These are phyloP conservation scores for Eimeria maxima DNA, from an alignment of 169 alveolate species.

Conservation along the genomic window DNA sequence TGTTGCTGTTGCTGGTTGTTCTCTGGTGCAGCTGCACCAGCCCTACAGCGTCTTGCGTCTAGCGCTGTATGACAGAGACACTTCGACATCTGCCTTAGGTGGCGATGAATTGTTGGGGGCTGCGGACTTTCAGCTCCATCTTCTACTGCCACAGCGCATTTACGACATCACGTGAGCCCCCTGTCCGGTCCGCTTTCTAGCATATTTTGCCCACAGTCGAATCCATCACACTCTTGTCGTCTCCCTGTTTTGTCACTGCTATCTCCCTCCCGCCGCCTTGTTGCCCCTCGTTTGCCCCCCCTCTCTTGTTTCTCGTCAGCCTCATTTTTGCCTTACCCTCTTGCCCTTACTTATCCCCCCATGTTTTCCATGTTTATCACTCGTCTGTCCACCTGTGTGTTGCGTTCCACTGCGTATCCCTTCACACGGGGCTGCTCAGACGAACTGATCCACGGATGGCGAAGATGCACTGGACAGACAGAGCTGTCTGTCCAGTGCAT, in stretches of 20 bases:
- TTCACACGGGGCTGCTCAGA: neutral
- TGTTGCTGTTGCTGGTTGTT: neutral
- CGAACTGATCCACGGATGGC: too few species aligned
- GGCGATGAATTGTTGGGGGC: constrained; percentile 76
- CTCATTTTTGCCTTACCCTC: neutral
- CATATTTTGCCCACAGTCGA: neutral
- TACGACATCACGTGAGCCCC: constrained; percentile 69
- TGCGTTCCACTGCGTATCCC: neutral
- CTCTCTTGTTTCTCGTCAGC: neutral
- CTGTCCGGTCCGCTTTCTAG: neutral
- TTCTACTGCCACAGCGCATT: constrained; percentile 44
- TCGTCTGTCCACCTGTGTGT: neutral
- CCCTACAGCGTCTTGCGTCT: constrained; percentile 79
- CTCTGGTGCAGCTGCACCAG: constrained; percentile 61
- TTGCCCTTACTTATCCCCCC: too few species aligned
- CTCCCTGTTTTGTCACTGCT: neutral
- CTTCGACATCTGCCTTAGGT: constrained; percentile 33
- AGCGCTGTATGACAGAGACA: constrained; percentile 74
- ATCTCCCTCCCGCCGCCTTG: neutral
- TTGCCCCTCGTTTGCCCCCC: neutral
- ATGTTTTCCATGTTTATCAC: neutral
- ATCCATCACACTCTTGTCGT: neutral
- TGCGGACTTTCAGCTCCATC: constrained; percentile 64
- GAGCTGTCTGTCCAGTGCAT: neutral
- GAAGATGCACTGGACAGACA: too few species aligned